These are phyloP conservation scores for Lepiota brunneoincarnata DNA, from an alignment of 768 basidiomycete genomes.

Conservation along the genomic window DNA sequence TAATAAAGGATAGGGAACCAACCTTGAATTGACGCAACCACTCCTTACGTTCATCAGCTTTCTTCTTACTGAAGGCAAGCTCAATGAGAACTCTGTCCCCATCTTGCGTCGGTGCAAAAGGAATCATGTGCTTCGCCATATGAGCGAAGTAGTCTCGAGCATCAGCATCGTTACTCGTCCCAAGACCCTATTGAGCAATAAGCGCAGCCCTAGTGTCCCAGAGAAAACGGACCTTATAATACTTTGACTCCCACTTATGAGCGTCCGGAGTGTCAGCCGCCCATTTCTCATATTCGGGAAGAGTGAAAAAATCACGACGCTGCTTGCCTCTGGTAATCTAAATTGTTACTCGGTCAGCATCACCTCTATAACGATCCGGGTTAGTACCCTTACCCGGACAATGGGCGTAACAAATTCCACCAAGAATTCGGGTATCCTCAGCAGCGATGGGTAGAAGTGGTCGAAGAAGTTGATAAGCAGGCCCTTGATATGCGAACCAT, in stretches of 20 bases:
- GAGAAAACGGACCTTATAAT: constrained; percentile 78
- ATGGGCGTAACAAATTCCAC: constrained; percentile 99
- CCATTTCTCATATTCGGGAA: constrained; percentile 97
- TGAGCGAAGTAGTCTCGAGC: constrained; percentile 91
- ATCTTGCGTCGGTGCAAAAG: constrained; percentile 76
- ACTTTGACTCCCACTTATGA: constrained; percentile 88
- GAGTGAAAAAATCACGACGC: constrained; percentile 88
- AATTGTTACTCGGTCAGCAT: background rate
- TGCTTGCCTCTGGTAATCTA: constrained; percentile 80
- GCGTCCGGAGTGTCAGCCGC: constrained; percentile 70
- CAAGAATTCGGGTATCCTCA: constrained; percentile 87
- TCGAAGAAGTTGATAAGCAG: constrained; percentile 97
- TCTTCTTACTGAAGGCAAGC: constrained; percentile 99
- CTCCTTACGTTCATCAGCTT: constrained; percentile 96
- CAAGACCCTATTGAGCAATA: constrained; percentile 70
- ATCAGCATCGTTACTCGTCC: constrained; percentile 87
- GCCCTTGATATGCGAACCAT: constrained; percentile 99
- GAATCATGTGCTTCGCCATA: constrained; percentile 93
- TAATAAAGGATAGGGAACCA: background rate
- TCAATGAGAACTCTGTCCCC: constrained; percentile 91
- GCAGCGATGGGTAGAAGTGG: constrained; percentile 92
- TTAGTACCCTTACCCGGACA: constrained; percentile 63
- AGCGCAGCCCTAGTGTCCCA: background rate
- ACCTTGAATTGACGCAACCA: constrained; percentile 93
- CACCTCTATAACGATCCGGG: background rate